Percentiles rank a stretch among this genome's conserved stretches.
These are phyloP conservation scores for Sphenostylis stenocarpa DNA, from an alignment of 306 rosid species.

Conservation along the genomic window DNA sequence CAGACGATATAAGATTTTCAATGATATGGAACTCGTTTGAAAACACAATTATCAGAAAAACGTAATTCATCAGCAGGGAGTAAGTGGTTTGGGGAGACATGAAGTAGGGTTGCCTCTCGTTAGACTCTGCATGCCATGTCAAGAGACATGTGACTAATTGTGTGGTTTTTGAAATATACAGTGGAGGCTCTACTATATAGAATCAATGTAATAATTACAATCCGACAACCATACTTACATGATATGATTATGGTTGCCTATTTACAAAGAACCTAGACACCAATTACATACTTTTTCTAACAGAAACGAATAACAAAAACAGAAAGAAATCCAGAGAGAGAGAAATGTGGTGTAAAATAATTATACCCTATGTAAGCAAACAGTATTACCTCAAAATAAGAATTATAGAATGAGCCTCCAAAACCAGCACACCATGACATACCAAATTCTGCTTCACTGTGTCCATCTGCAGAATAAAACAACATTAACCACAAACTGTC, in stretches of 20 bases:
- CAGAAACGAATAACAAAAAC: not conserved
- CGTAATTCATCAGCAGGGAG: not conserved
- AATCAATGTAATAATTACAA: not conserved
- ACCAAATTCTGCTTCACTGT: slow-evolving; percentile 91
- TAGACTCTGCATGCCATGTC: not conserved
- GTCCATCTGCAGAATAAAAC: slow-evolving; percentile 66
- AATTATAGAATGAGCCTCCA: slow-evolving; percentile 82
- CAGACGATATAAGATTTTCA: no score
- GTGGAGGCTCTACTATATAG: not conserved
- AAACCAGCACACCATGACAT: slow-evolving; percentile 99
- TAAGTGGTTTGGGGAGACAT: not conserved
- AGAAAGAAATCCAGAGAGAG: not conserved
- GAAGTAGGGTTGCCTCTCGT: not conserved
- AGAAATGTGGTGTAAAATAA: not conserved
- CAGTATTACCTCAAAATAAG: slow-evolving; percentile 76
- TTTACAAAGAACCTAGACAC: not conserved
- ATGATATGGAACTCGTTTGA: not conserved
- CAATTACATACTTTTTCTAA: not conserved
- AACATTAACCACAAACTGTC: slow-evolving; percentile 8
- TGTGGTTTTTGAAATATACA: not conserved
- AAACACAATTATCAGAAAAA: not conserved
- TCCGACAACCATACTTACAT: not conserved
- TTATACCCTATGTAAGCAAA: slow-evolving; percentile 7
- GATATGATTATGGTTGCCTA: not conserved
- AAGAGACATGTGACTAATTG: not conserved